Evolutionary conservation across 202 grass and related monocot genomes (phyloP).

Genomic region (Cymbopogon flexuosus): DNA sequence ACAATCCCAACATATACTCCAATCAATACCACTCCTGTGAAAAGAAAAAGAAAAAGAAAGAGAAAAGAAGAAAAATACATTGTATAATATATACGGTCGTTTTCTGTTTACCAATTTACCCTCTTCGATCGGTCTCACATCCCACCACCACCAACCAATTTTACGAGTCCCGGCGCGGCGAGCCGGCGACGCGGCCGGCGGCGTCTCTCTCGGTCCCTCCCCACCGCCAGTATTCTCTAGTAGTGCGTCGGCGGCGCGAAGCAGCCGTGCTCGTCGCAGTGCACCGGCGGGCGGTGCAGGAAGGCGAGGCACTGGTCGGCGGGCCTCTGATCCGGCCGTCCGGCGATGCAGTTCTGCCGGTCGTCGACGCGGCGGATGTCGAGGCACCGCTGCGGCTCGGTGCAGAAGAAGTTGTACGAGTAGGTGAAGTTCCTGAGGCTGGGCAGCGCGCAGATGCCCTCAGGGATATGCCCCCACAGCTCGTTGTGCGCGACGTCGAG

Average conservation of each 20-base stretch:
- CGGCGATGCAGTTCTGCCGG: constrained; percentile 69
- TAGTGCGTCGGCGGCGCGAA: constrained; percentile 42
- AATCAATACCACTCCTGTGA: constrained; percentile 34
- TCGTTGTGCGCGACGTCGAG: constrained; percentile 83
- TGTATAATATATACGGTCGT: constrained; percentile 45
- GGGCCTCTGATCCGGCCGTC: constrained; percentile 56
- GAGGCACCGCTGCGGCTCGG: constrained; percentile 53
- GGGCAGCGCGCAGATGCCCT: constrained; percentile 67
- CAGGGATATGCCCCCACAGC: constrained; percentile 58
- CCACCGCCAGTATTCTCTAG: background rate
- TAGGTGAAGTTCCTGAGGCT: constrained; percentile 76
- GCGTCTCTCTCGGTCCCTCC: background rate
- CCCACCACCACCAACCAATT: constrained; percentile 19
- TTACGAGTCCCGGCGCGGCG: constrained; percentile 14
- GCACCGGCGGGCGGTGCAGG: constrained; percentile 66
- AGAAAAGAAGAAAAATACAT: constrained; percentile 32
- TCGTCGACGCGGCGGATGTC: constrained; percentile 53
- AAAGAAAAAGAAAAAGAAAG: background rate
- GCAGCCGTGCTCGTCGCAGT: constrained; percentile 68
- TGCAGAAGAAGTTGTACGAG: constrained; percentile 93
- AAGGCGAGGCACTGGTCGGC: constrained; percentile 68
- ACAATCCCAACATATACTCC: constrained; percentile 36
- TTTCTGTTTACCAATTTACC: constrained; percentile 19
- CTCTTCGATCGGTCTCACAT: constrained; percentile 1
- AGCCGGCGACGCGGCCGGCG: background rate